Percentiles rank a stretch among this genome's conserved stretches.
Evolutionary conservation across 345 rosid species (phyloP).

Genomic region (Melaleuca quinquenervia): DNA sequence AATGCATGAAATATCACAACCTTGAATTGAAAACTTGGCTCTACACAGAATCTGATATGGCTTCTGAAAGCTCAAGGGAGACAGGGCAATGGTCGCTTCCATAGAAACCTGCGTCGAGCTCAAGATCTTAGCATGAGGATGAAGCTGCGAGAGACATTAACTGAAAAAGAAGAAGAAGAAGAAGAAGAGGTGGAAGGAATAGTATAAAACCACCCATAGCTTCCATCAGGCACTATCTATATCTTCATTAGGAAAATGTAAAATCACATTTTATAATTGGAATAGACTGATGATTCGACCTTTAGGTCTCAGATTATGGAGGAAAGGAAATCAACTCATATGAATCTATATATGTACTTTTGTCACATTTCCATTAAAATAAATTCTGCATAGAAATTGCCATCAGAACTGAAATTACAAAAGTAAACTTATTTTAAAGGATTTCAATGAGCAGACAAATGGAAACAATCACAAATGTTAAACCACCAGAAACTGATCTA

Average conservation of each 20-base stretch:
- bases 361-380: background rate
- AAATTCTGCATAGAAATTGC: background rate
- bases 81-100: constrained; percentile 97
- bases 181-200: background rate
- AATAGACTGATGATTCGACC: background rate
- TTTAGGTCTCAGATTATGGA: background rate
- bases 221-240: background rate
- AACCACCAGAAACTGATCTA: background rate
- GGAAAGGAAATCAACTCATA: background rate
- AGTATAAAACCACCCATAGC: background rate
- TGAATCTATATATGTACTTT: background rate
- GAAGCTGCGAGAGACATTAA: background rate
- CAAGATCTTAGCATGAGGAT: background rate
- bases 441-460: background rate
- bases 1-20: background rate
- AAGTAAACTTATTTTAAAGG: background rate
- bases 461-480: background rate
- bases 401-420: background rate
- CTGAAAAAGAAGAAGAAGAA: background rate
- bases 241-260: background rate
- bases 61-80: constrained; percentile 55
- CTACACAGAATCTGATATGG: constrained; percentile 11
- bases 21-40: constrained; percentile 8
- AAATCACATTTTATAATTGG: background rate
- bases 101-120: constrained; percentile 45